Evolutionary conservation across 108 stramenopile species (phyloP).

Genomic region (Epipyxis sp.): DNA sequence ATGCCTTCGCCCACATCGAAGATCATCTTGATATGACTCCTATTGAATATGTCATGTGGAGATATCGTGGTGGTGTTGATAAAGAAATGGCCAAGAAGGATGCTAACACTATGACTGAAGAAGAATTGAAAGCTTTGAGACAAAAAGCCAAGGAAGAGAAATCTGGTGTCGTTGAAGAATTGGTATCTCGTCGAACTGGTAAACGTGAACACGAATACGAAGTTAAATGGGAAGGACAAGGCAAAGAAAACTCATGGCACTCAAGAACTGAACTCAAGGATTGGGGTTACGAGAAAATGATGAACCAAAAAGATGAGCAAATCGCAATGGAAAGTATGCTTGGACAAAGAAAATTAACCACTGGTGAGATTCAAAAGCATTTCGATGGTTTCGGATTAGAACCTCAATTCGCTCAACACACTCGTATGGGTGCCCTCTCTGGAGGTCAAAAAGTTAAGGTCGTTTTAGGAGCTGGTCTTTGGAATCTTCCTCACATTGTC

Average conservation of each 20-base stretch:
- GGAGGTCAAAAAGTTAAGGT: constrained; percentile 98
- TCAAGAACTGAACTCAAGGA: constrained; percentile 60
- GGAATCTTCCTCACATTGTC: constrained; percentile 92
- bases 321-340: background rate
- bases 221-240: constrained; percentile 73
- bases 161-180: constrained; percentile 56
- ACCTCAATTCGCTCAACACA: constrained; percentile 95
- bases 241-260: constrained; percentile 80
- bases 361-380: constrained; percentile 58
- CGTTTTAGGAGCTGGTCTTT: constrained; percentile 95
- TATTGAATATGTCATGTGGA: constrained; percentile 92
- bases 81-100: constrained; percentile 7
- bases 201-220: constrained; percentile 65
- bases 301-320: constrained; percentile 47
- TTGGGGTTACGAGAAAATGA: constrained; percentile 42
- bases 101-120: constrained; percentile 5
- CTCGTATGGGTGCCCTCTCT: constrained; percentile 86
- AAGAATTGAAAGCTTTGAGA: background rate
- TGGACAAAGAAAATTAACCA: background rate
- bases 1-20: constrained; percentile 91
- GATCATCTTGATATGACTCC: constrained; percentile 82
- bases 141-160: constrained; percentile 1
- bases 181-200: background rate
- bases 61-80: constrained; percentile 73
- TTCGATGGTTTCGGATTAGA: constrained; percentile 89